Evolutionary conservation across 371 early-diverging fungal species (phyloP), one percentile per base, ranked within the genome.

Genomic region (Coemansia sp.): DNA sequence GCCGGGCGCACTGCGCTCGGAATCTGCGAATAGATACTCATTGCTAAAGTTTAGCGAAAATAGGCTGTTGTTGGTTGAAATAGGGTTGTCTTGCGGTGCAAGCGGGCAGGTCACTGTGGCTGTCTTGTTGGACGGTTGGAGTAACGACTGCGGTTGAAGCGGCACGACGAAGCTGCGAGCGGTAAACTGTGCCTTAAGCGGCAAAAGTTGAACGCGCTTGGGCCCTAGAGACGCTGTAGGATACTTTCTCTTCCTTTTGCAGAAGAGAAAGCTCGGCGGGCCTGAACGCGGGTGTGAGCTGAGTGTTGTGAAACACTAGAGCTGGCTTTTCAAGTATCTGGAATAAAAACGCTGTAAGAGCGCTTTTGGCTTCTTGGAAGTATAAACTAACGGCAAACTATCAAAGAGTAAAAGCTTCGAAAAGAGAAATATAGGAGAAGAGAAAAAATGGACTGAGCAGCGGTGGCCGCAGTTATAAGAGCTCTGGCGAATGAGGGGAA

Each of bases 401-500:
- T 17, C n/a, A 49, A 49, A 49, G 49, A 19, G 21, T 49, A 49
- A 49, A 17, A 49, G 19, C 9, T 49, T 2, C 9, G 19, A 19
- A 6, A 55, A 57, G 24, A 40, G n/a, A 51, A 28, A 49, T 8
- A 41, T 17, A 46, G 41, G 49, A 70, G 32, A 41, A 59, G 59
- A 51, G 48, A 39, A 9, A 4, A 24, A 23, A 40, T 1, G 26
- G 24, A 40, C 29, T 13, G 21, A 39, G 17, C 15, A 19, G 57
- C 60, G 56, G 70, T 40, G 67, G 61, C 67, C 58, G 70, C 70
- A 58, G 70, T 21, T 61, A 62, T 49, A 68, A 57, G 13, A 51
- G 21, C n/a, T 56, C 39, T 32, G 32, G 32, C 55, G 11, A 17
- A 29, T n/a, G 8, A 15, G n/a, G 29, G n/a, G 21, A 7, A 17